Percentiles rank a stretch among this genome's conserved stretches.
phyloP scores from a whole-genome alignment of 2,329 filamentous ascomycete genomes.

The Plectosphaerella sp. region DNA sequence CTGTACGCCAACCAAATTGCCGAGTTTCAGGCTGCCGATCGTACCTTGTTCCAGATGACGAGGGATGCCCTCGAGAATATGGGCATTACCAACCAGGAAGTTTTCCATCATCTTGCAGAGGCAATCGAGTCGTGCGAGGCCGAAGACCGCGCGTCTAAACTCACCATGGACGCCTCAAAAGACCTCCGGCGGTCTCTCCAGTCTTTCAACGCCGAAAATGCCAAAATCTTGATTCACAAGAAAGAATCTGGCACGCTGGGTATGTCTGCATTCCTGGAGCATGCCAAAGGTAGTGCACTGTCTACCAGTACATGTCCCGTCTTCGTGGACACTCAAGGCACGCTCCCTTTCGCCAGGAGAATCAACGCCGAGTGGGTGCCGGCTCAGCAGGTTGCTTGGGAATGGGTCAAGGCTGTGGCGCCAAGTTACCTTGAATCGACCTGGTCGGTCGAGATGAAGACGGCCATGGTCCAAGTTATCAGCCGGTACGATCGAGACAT shows the following conservation, averaged over 20 bases:
- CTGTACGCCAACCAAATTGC: slow-evolving; percentile 51
- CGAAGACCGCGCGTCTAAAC: slow-evolving; percentile 45
- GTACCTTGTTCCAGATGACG: slow-evolving; percentile 50
- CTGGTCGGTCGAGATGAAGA: slow-evolving; percentile 57
- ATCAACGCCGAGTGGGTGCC: slow-evolving; percentile 48
- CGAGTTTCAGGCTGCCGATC: slow-evolving; percentile 52
- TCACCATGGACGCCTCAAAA: slow-evolving; percentile 39
- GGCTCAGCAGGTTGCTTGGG: slow-evolving; percentile 52
- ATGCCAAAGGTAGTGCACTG: slow-evolving; percentile 53
- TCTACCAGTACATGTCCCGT: slow-evolving; percentile 38
- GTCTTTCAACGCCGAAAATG: slow-evolving; percentile 48
- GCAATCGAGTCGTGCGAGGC: slow-evolving; percentile 47
- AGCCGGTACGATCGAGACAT: slow-evolving; percentile 49
- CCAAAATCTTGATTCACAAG: slow-evolving; percentile 48
- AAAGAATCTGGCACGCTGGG: slow-evolving; percentile 47
- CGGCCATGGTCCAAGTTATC: slow-evolving; percentile 51
- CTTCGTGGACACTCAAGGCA: slow-evolving; percentile 49
- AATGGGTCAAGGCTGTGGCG: slow-evolving; percentile 50
- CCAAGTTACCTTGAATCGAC: slow-evolving; percentile 47
- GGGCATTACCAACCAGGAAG: slow-evolving; percentile 45
- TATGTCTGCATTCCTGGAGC: slow-evolving; percentile 59
- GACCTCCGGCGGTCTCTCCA: slow-evolving; percentile 46
- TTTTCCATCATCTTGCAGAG: slow-evolving; percentile 41
- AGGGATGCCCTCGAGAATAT: slow-evolving; percentile 52
- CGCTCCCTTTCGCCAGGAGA: slow-evolving; percentile 45